A percentile compares a stretch with the other conserved stretches of the same genome.
Conservation (phyloP, 495 filamentous ascomycete genomes). For the Polyplosphaeria fusca region DNA sequence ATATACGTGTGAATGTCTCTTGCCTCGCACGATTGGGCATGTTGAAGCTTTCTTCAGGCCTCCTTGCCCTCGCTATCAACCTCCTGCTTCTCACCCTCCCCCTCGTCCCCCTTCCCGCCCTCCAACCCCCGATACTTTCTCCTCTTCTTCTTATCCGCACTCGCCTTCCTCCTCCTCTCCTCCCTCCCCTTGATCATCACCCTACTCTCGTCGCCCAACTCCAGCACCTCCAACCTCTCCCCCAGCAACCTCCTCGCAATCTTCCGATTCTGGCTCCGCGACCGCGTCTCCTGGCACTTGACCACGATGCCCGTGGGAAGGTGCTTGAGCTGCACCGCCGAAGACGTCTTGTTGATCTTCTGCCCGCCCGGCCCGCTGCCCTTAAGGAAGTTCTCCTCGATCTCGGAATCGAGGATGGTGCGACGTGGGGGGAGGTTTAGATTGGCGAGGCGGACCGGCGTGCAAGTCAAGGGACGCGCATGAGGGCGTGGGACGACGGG, state of each 20-base stretch:
- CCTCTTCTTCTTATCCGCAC: slow-evolving; percentile 60
- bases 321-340: slow-evolving; percentile 90
- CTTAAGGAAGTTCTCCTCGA: slow-evolving; percentile 82
- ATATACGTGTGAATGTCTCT: no score
- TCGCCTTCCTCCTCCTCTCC: slow-evolving; percentile 61
- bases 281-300: slow-evolving; percentile 89
- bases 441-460: slow-evolving; percentile 42
- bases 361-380: slow-evolving; percentile 92
- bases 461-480: no score
- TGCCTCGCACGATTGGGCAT: no score
- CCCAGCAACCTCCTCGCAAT: slow-evolving; percentile 76
- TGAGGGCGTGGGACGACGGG: background rate
- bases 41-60: no score
- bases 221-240: slow-evolving; percentile 66
- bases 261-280: slow-evolving; percentile 82
- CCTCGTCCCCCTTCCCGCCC: slow-evolving; percentile 47
- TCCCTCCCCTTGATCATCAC: slow-evolving; percentile 53
- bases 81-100: slow-evolving; percentile 17
- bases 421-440: slow-evolving; percentile 71
- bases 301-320: slow-evolving; percentile 83
- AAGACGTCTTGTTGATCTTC: slow-evolving; percentile 98
- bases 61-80: background rate
- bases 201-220: slow-evolving; percentile 59
- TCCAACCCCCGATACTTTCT: slow-evolving; percentile 61
- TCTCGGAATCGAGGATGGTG: slow-evolving; percentile 69